Conservation (phyloP, 2,329 filamentous ascomycete genomes). For the Sclerotinia trifoliorum region DNA sequence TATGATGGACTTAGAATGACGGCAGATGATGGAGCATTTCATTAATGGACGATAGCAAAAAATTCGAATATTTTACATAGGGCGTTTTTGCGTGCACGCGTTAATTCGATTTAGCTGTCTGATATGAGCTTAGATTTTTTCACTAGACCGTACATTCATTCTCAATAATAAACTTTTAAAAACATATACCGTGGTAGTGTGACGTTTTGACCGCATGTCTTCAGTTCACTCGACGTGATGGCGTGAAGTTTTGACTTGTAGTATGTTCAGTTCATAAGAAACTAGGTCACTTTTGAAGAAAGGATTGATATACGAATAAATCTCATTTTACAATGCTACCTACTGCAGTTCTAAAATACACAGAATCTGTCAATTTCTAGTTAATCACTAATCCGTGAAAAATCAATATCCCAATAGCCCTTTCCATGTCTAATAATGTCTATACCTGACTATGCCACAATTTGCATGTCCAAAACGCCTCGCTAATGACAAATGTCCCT, state of each 20-base stretch:
- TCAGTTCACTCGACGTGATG: no score
- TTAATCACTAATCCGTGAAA: neutral
- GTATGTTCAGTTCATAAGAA: neutral
- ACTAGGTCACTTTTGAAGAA: neutral
- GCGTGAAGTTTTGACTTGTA: no score
- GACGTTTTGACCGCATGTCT: no score
- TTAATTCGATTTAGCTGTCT: slow-evolving; percentile 16
- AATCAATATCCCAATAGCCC: neutral
- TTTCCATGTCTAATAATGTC: neutral
- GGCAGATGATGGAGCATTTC: slow-evolving; percentile 7
- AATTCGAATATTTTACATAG: neutral
- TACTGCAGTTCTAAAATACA: neutral
- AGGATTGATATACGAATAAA: neutral
- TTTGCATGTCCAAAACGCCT: neutral
- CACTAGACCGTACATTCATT: slow-evolving; percentile 2
- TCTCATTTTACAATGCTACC: neutral
- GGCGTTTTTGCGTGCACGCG: slow-evolving; percentile 4
- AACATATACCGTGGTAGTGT: neutral
- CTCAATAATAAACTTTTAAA: slow-evolving; percentile 5
- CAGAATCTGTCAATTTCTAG: neutral
- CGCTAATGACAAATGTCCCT: neutral
- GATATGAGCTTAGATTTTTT: slow-evolving; percentile 15
- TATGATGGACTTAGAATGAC: neutral
- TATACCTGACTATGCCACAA: neutral
- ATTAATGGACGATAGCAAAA: slow-evolving; percentile 13